phyloP scores from a whole-genome alignment of 192 early-diverging fungal genomes.

The Coemansia sp. region DNA sequence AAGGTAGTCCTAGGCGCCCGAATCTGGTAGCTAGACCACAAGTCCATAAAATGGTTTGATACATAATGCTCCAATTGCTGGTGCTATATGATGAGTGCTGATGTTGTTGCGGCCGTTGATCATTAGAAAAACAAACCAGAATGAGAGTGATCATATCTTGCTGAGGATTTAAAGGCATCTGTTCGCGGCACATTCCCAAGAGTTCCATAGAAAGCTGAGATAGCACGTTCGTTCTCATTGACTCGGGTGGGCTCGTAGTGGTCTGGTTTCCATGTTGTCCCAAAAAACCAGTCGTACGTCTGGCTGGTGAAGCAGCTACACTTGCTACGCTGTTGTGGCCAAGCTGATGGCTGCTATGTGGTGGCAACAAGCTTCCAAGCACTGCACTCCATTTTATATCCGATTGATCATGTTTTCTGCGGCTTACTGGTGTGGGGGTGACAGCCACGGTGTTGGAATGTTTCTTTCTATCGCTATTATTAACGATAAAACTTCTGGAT shows the following conservation, averaged over 20 bases:
- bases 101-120: background rate
- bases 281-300: background rate
- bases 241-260: background rate
- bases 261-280: background rate
- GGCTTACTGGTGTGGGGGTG: constrained; percentile 14
- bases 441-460: background rate
- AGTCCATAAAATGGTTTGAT: constrained; percentile 25
- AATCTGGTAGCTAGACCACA: constrained; percentile 9
- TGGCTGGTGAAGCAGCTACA: background rate
- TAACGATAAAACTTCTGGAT: background rate
- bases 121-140: constrained; percentile 2
- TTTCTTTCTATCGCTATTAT: no score
- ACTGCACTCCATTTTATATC: constrained; percentile 51
- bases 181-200: constrained; percentile 30
- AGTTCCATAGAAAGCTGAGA: constrained; percentile 32
- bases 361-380: constrained; percentile 20
- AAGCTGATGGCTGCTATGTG: background rate
- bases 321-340: background rate
- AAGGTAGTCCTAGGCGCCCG: constrained; percentile 21
- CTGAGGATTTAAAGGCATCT: constrained; percentile 68
- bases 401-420: constrained; percentile 41
- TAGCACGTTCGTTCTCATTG: background rate
- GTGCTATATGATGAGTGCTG: background rate
- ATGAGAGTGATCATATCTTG: constrained; percentile 62
- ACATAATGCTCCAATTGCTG: background rate